Base-by-base conservation (phyloP, 1,284 basidiomycete genomes). In the Tilletia setariae region DNA sequence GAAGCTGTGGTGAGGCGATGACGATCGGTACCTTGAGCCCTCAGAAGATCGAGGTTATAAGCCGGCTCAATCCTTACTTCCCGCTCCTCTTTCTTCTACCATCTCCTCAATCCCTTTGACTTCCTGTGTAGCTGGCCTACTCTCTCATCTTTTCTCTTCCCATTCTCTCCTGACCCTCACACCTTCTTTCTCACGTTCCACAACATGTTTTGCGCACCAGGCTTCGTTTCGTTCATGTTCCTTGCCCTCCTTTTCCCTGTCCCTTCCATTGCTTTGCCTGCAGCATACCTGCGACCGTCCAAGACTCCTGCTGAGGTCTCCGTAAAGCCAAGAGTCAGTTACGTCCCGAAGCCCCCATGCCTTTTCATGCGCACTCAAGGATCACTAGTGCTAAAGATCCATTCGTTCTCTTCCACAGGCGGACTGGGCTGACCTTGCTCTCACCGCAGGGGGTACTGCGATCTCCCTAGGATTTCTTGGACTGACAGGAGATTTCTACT, bases 391-490 rank as follows among this genome's bases (percentile, higher is more conserved):
- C 35, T 40, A 11, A 40, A 6, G 35, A 40, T 40, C 35, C 35
- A 40, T 11, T 40, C 6, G 11, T 11, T 40, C 4, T 11, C 6
- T 40, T 40, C 35, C 11, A 40, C 35, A 40, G 51, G 13, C 16
- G 9, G 56, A 61, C 56, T 19, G 28, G 56, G 56, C 32, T n/a
- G 56, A 61, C n/a, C 15, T 61, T 9, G 56, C 56, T 16, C 28
- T 61, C 56, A 30, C 56, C 4, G 28, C 56, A 4, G 7, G 6
- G 16, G 56, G 56, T 40, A 13, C 28, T 9, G 7, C 16, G 28
- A 21, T 30, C 13, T 61, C 56, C 1, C 28, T 61, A 2, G 56
- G 56, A 2, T 61, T 61, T 30, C n/a, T 61, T 15, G 56, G 4
- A 2, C 30, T 61, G 13, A 61, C 56, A 11, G 56, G 56, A 25